Conservation (phyloP, 2,329 filamentous ascomycete species). For the Calycina marina region DNA sequence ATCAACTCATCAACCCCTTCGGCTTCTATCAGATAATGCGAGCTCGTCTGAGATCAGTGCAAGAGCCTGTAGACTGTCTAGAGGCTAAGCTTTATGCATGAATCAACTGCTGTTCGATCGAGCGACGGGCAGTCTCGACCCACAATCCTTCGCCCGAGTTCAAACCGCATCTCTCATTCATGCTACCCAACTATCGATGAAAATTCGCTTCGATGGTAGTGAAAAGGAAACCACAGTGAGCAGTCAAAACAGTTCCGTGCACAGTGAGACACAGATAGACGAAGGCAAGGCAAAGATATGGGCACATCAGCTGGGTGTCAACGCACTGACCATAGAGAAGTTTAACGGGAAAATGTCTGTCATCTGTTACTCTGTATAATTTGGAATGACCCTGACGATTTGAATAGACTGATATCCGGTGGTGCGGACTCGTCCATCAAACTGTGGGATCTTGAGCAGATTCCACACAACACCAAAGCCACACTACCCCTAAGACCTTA, state of each 20-base stretch:
- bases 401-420: constrained; percentile 58
- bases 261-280: constrained; percentile 2
- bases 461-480: constrained; percentile 26
- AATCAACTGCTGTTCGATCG: constrained; percentile 64
- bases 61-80: neutral
- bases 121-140: constrained; percentile 52
- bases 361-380: constrained; percentile 1
- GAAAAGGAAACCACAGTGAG: constrained; percentile 23
- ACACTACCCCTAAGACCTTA: constrained; percentile 42
- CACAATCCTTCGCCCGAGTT: constrained; percentile 47
- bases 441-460: constrained; percentile 71
- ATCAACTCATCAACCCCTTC: too few species aligned
- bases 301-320: constrained; percentile 70
- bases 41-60: too few species aligned
- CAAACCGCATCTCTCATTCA: constrained; percentile 52
- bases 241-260: constrained; percentile 3
- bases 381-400: constrained; percentile 6
- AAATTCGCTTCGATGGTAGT: constrained; percentile 56
- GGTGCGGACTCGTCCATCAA: constrained; percentile 74
- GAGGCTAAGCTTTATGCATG: constrained; percentile 42
- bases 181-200: constrained; percentile 51
- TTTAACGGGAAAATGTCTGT: constrained; percentile 61
- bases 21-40: too few species aligned
- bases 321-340: constrained; percentile 67
- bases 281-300: constrained; percentile 22